Evolutionary conservation across 1,284 basidiomycete species (phyloP).

Genomic region (Marasmius tenuissimus): DNA sequence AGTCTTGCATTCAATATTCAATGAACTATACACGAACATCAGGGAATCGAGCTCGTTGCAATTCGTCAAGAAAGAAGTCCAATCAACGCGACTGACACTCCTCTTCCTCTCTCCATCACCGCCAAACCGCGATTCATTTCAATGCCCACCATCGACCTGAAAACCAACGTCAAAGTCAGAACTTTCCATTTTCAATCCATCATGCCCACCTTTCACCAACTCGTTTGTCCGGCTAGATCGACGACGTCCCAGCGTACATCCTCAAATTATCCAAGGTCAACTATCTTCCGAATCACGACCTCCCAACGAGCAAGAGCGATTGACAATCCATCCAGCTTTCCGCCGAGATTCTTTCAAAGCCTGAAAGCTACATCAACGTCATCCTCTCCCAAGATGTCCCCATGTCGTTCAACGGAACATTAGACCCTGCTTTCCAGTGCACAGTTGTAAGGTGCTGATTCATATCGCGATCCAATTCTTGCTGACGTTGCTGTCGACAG

Average conservation of each 20-base stretch:
- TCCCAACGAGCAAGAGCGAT: slow-evolving; percentile 18
- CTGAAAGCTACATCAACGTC: slow-evolving; percentile 50
- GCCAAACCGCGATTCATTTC: slow-evolving; percentile 13
- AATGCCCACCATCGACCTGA: slow-evolving; percentile 58
- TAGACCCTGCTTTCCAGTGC: slow-evolving; percentile 63
- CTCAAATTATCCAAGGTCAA: slow-evolving; percentile 62
- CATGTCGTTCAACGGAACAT: slow-evolving; percentile 57
- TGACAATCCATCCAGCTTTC: slow-evolving; percentile 34
- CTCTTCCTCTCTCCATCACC: neutral
- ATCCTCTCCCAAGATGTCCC: slow-evolving; percentile 55
- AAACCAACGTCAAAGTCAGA: slow-evolving; percentile 58
- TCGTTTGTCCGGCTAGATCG: slow-evolving; percentile 30
- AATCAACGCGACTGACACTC: neutral
- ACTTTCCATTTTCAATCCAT: neutral
- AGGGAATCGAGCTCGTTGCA: too few relatives aligned
- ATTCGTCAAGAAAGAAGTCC: neutral
- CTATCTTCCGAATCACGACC: slow-evolving; percentile 1
- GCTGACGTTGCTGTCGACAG: slow-evolving; percentile 31
- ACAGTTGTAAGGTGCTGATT: slow-evolving; percentile 44
- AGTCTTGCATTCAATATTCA: too few relatives aligned
- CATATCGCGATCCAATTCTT: neutral
- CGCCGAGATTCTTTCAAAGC: slow-evolving; percentile 52
- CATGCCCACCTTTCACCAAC: neutral
- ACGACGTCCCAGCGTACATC: slow-evolving; percentile 52
- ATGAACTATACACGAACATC: too few relatives aligned